Percentiles rank a stretch among this genome's conserved stretches.
Conservation (phyloP, 768 basidiomycete genomes). For the Tricholoma terreum region DNA sequence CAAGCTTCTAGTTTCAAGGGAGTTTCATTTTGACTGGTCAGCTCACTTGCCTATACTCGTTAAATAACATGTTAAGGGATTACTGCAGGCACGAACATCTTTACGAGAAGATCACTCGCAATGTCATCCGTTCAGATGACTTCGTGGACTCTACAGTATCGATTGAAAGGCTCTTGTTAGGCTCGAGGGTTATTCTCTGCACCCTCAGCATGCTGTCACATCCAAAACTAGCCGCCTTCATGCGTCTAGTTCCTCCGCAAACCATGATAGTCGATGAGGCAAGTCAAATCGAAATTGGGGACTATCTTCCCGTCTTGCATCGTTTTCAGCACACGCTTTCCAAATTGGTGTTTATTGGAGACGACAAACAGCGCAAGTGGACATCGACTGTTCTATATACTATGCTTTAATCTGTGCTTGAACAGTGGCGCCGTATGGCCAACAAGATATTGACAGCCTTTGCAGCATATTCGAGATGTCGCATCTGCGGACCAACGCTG, state of each 20-base stretch:
- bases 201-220: slow-evolving; percentile 65
- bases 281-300: slow-evolving; percentile 51
- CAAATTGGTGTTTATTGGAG: slow-evolving; percentile 51
- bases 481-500: slow-evolving; percentile 40
- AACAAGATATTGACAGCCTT: slow-evolving; percentile 46
- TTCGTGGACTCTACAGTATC: slow-evolving; percentile 21
- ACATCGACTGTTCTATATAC: slow-evolving; percentile 15
- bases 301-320: slow-evolving; percentile 40
- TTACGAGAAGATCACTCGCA: slow-evolving; percentile 44
- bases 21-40: slow-evolving; percentile 65
- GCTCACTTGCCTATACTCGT: slow-evolving; percentile 13
- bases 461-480: slow-evolving; percentile 60
- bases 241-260: slow-evolving; percentile 31
- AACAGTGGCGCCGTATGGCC: slow-evolving; percentile 65
- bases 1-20: slow-evolving; percentile 60
- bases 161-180: slow-evolving; percentile 26
- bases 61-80: not conserved
- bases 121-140: slow-evolving; percentile 46
- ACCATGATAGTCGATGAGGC: slow-evolving; percentile 53
- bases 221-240: slow-evolving; percentile 19
- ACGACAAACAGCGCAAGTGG: slow-evolving; percentile 47
- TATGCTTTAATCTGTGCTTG: slow-evolving; percentile 13
- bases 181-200: slow-evolving; percentile 56
- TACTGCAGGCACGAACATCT: slow-evolving; percentile 67
- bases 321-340: slow-evolving; percentile 31